A percentile compares a stretch with the other conserved stretches of the same genome.
These are phyloP conservation scores for Talaromyces proteolyticus DNA, from an alignment of 495 filamentous ascomycete genomes.

Conservation along the genomic window DNA sequence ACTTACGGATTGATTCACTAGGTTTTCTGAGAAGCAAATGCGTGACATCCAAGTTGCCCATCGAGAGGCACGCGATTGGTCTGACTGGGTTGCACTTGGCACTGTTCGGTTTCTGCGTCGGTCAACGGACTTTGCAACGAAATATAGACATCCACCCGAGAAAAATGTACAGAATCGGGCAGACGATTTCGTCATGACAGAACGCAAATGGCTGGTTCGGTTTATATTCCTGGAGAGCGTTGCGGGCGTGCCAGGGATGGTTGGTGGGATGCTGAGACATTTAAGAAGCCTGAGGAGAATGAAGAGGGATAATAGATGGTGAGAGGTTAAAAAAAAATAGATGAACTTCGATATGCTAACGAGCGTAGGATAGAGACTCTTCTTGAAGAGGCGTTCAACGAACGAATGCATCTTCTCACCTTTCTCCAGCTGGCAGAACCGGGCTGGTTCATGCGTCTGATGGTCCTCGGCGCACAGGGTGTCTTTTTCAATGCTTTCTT, in stretches of 20 bases:
- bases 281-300: slow-evolving; percentile 74
- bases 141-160: slow-evolving; percentile 61
- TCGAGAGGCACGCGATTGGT: slow-evolving; percentile 58
- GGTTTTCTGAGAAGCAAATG: slow-evolving; percentile 62
- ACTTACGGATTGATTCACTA: no score
- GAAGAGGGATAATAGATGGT: slow-evolving; percentile 94
- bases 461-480: slow-evolving; percentile 76
- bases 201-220: slow-evolving; percentile 72
- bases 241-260: slow-evolving; percentile 95
- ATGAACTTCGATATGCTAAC: not conserved
- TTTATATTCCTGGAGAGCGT: slow-evolving; percentile 94
- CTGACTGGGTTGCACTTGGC: slow-evolving; percentile 60
- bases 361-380: slow-evolving; percentile 87
- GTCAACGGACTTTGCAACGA: slow-evolving; percentile 62
- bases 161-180: slow-evolving; percentile 28
- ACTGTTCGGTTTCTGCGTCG: slow-evolving; percentile 58
- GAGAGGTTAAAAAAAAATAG: slow-evolving; percentile 2
- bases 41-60: slow-evolving; percentile 56
- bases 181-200: slow-evolving; percentile 68
- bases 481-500: slow-evolving; percentile 97
- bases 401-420: slow-evolving; percentile 92
- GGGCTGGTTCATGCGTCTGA: slow-evolving; percentile 79
- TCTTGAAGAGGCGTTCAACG: slow-evolving; percentile 91
- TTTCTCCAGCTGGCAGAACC: slow-evolving; percentile 92
- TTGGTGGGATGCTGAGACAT: slow-evolving; percentile 89